Conservation (phyloP, 768 basidiomycete genomes). For the Cystofilobasidium bisporidii region DNA sequence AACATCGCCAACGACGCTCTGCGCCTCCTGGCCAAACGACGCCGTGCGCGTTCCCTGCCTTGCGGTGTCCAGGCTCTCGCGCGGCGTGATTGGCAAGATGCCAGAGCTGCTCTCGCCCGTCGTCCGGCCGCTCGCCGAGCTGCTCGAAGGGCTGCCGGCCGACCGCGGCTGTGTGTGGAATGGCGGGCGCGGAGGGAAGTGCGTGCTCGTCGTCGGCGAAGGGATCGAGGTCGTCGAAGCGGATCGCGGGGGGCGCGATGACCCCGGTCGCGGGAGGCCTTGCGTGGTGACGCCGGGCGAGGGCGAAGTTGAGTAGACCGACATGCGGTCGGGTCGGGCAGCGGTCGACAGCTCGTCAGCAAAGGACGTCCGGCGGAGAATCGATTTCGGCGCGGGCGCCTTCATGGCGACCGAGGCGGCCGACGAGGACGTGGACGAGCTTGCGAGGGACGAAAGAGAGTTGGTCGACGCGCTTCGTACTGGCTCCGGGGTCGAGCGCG, state of each 20-base stretch:
- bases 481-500: not conserved
- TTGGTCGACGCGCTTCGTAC: not conserved
- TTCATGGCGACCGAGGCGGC: not conserved
- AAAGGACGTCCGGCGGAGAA: conserved; percentile 7
- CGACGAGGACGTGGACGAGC: conserved; percentile 7
- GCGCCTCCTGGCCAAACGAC: not conserved
- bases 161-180: not conserved
- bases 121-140: not conserved
- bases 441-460: conserved; percentile 8
- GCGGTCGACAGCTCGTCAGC: conserved; percentile 1
- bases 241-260: not conserved
- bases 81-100: conserved; percentile 17
- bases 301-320: not conserved
- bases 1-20: not conserved
- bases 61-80: conserved; percentile 9
- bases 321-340: not conserved
- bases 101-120: conserved; percentile 23
- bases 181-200: conserved; percentile 4
- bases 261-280: not conserved
- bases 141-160: not conserved
- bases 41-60: not conserved
- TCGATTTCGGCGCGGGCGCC: conserved; percentile 6
- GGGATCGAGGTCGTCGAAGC: not conserved
- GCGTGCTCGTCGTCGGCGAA: not conserved
- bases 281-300: not conserved